Percentiles rank a stretch among this genome's conserved stretches.
Evolutionary conservation across 345 rosid species (phyloP).

Genomic region (Bretschneidera sinensis): DNA sequence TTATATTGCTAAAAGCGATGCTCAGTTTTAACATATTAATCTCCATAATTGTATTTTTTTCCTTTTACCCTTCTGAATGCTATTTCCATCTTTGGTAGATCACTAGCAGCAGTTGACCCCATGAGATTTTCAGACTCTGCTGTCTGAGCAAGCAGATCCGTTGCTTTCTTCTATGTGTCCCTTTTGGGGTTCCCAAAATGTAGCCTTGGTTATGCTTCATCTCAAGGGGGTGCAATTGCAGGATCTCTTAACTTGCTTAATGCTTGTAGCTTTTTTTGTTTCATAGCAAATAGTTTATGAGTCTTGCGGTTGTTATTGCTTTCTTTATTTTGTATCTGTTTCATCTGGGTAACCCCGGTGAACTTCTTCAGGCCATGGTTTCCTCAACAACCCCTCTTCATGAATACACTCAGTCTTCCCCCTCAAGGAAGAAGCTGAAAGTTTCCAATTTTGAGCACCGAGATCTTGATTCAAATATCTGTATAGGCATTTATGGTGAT

Average conservation of each 20-base stretch:
- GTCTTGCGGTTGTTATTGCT: background rate
- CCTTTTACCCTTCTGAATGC: no score
- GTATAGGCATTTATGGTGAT: conserved; percentile 28
- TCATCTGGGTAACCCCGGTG: background rate
- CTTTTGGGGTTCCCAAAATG: no score
- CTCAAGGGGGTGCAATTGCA: background rate
- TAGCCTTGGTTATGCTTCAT: background rate
- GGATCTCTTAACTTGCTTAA: background rate
- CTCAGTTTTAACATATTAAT: no score
- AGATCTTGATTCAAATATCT: conserved; percentile 18
- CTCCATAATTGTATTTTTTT: no score
- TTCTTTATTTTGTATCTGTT: background rate
- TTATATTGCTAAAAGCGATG: no score
- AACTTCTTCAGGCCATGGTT: conserved; percentile 40
- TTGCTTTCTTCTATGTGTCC: no score
- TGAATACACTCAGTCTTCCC: conserved; percentile 11
- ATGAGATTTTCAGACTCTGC: no score
- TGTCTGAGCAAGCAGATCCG: no score
- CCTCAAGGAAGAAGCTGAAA: conserved; percentile 37
- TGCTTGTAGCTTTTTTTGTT: background rate
- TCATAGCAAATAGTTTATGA: background rate
- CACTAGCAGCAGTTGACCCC: no score
- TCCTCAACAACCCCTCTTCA: conserved; percentile 30
- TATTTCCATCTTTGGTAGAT: no score
- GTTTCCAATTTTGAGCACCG: conserved; percentile 22